Evolutionary conservation across 768 basidiomycete species (phyloP), one percentile per base, ranked within the genome.

Genomic region (Kwoniella sp.): DNA sequence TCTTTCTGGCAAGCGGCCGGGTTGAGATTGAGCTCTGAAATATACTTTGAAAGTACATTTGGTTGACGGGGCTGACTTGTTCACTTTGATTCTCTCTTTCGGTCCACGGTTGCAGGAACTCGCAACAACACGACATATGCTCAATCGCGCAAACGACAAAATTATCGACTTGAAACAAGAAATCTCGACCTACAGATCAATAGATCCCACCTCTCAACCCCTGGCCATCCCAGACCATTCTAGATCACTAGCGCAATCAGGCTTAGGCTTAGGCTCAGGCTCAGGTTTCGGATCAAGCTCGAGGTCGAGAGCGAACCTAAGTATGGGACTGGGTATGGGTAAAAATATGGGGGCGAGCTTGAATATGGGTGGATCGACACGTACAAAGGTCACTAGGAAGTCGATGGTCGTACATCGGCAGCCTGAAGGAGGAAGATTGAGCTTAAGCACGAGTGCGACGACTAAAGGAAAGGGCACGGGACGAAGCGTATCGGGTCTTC

Each of bases 21-120:
- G n/a, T n/a, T n/a, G n/a, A n/a, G n/a, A n/a, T n/a, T n/a, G n/a
- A n/a, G n/a, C n/a, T n/a, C n/a, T n/a, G n/a, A n/a, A n/a, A n/a
- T n/a, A n/a, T n/a, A n/a, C n/a, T n/a, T n/a, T n/a, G n/a, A n/a
- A n/a, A n/a, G n/a, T n/a, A n/a, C n/a, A n/a, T n/a, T n/a, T n/a
- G n/a, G n/a, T n/a, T n/a, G n/a, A n/a, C n/a, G n/a, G n/a, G n/a
- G 55, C 55, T 36, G 19, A 25, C 40, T 26, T n/a, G 15, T 26
- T 6, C 44, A 17, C 13, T 46, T 27, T n/a, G n/a, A n/a, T n/a
- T n/a, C n/a, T n/a, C n/a, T n/a, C n/a, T n/a, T n/a, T n/a, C n/a
- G n/a, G n/a, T n/a, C n/a, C n/a, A n/a, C n/a, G n/a, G n/a, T n/a
- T 25, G 5, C 53, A 76, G 70, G 75, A 77, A 60, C 64, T 77